These are phyloP conservation scores for Ceratocystis diversiconidia DNA, from an alignment of 2,329 filamentous ascomycete genomes.

Conservation along the genomic window DNA sequence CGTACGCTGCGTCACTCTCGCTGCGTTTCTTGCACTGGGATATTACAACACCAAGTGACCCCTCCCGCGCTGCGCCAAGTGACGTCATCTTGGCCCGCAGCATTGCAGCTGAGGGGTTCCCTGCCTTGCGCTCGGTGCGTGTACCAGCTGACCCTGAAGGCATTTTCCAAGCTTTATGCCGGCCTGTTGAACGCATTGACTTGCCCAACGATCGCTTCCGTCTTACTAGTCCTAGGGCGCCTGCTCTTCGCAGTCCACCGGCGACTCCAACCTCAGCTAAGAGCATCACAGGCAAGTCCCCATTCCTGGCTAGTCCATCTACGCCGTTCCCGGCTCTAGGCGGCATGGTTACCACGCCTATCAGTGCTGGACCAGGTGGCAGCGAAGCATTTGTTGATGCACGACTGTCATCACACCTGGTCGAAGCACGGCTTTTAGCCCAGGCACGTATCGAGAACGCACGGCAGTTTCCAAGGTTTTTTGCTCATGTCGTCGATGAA, in stretches of 20 bases:
- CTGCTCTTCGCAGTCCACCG: constrained; percentile 20
- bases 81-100: constrained; percentile 50
- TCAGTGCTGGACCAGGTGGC: constrained; percentile 18
- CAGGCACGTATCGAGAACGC: constrained; percentile 51
- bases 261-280: constrained; percentile 10
- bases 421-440: constrained; percentile 44
- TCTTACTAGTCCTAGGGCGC: constrained; percentile 10
- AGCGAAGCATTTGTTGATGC: constrained; percentile 22
- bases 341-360: constrained; percentile 20
- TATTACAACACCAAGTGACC: constrained; percentile 37
- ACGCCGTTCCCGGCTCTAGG: constrained; percentile 1
- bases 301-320: constrained; percentile 20
- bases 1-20: constrained; percentile 44
- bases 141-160: constrained; percentile 57
- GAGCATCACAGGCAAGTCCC: constrained; percentile 11
- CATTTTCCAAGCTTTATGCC: constrained; percentile 53
- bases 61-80: constrained; percentile 30
- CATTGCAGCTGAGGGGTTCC: constrained; percentile 49
- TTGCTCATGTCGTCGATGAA: constrained; percentile 43
- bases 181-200: constrained; percentile 42
- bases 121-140: constrained; percentile 43
- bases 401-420: constrained; percentile 29
- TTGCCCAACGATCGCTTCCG: constrained; percentile 37
- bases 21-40: constrained; percentile 49
- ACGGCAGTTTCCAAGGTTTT: constrained; percentile 38